Conservation (phyloP, 371 early-diverging fungal species). For the Circinella minor region DNA sequence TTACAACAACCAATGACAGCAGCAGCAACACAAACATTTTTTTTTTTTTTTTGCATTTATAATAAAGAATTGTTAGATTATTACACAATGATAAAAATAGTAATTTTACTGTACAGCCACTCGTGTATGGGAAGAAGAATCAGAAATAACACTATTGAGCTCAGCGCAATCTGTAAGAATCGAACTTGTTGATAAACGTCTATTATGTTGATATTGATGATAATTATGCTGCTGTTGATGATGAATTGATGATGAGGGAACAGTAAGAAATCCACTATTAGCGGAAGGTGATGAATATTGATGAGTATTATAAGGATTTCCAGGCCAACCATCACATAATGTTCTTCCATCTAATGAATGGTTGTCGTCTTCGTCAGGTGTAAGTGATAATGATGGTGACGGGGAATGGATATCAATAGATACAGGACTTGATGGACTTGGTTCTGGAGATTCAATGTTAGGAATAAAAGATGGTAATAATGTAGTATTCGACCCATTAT, state of each 20-base stretch:
- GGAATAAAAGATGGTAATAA: conserved; percentile 35
- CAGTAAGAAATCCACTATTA: conserved; percentile 29
- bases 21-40: neutral
- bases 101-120: conserved; percentile 7
- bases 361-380: conserved; percentile 14
- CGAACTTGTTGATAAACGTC: conserved; percentile 15
- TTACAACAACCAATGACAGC: neutral
- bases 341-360: conserved; percentile 14
- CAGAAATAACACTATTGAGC: conserved; percentile 12
- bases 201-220: conserved; percentile 2
- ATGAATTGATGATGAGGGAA: conserved; percentile 15
- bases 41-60: conserved; percentile 7
- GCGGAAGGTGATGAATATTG: conserved; percentile 20
- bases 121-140: conserved; percentile 14
- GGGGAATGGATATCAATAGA: conserved; percentile 13
- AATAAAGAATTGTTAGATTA: neutral
- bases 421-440: conserved; percentile 27
- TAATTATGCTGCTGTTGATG: neutral
- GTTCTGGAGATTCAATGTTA: conserved; percentile 35
- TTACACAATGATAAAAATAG: neutral
- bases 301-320: neutral
- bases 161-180: conserved; percentile 17
- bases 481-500: neutral
- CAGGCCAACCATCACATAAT: conserved; percentile 8
- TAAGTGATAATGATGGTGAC: neutral